These are phyloP conservation scores for Rhodomyrtus psidioides DNA, from an alignment of 441 rosid species.

Conservation along the genomic window DNA sequence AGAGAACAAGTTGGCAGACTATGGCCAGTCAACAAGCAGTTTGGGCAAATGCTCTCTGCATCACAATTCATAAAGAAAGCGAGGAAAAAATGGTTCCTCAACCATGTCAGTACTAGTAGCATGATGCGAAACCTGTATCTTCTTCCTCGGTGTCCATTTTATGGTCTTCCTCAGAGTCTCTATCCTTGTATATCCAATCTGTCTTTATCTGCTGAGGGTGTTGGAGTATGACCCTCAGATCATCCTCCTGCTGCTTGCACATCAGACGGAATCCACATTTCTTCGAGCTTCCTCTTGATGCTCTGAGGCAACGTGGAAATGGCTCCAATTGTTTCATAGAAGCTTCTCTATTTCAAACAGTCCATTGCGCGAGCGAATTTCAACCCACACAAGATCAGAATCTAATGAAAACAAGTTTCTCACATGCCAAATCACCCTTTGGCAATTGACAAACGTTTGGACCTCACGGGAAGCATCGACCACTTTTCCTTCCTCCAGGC, in stretches of 20 bases:
- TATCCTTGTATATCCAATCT: background rate
- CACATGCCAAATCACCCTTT: background rate
- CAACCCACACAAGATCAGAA: background rate
- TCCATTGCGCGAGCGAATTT: fast-evolving
- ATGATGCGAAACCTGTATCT: background rate
- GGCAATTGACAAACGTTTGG: background rate
- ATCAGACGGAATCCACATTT: background rate
- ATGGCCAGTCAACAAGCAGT: background rate
- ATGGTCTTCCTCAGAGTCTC: background rate
- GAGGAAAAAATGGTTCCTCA: background rate
- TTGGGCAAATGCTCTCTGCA: background rate
- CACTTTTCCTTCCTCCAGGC: no score
- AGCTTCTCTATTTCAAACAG: background rate
- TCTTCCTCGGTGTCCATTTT: no score
- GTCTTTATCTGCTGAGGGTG: background rate
- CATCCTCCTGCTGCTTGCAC: background rate
- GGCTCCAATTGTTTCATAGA: background rate
- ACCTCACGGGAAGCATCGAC: fast-evolving
- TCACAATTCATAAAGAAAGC: background rate
- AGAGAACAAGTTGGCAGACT: no score
- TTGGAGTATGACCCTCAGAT: background rate
- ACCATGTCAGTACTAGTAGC: background rate
- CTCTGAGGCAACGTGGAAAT: background rate
- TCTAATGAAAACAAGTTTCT: background rate
- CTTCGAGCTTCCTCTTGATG: background rate